Conservation (phyloP, 129 eudicot species). For the Rutidosis leptorrhynchoides region DNA sequence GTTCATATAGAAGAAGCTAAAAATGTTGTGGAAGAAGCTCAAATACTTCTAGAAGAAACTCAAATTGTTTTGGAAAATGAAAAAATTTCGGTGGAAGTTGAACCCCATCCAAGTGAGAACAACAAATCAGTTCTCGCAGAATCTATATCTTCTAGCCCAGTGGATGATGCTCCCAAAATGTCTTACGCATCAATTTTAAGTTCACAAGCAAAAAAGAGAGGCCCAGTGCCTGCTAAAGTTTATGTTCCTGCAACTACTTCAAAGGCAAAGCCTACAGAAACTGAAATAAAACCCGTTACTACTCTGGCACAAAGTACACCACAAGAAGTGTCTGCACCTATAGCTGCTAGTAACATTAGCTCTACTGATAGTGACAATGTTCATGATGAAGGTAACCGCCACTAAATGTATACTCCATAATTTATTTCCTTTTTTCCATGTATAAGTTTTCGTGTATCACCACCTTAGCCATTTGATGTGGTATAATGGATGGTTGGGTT, state of each 20-base stretch:
- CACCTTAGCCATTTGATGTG: not conserved
- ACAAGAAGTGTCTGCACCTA: constrained; percentile 39
- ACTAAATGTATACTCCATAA: not conserved
- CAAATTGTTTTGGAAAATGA: constrained; percentile 32
- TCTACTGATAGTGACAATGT: constrained; percentile 42
- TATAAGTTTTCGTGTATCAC: not conserved
- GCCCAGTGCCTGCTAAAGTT: constrained; percentile 35
- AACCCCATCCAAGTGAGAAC: constrained; percentile 37
- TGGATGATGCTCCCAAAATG: constrained; percentile 64
- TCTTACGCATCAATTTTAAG: constrained; percentile 83
- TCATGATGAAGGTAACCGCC: constrained; percentile 52
- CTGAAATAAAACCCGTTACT: constrained; percentile 26
- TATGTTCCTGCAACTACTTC: constrained; percentile 41
- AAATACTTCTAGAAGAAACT: constrained; percentile 27
- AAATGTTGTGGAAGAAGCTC: constrained; percentile 35
- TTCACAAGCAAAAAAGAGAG: constrained; percentile 44
- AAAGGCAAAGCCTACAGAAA: constrained; percentile 28
- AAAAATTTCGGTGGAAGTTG: constrained; percentile 28
- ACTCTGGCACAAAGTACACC: constrained; percentile 33
- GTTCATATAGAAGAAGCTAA: constrained; percentile 37
- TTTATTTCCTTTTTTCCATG: not conserved
- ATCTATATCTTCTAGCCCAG: constrained; percentile 39
- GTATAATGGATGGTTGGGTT: not conserved
- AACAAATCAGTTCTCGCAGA: constrained; percentile 21
- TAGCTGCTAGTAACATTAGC: constrained; percentile 27